Conservation (phyloP, 1,284 basidiomycete genomes). For the Cutaneotrichosporon mucoides region DNA sequence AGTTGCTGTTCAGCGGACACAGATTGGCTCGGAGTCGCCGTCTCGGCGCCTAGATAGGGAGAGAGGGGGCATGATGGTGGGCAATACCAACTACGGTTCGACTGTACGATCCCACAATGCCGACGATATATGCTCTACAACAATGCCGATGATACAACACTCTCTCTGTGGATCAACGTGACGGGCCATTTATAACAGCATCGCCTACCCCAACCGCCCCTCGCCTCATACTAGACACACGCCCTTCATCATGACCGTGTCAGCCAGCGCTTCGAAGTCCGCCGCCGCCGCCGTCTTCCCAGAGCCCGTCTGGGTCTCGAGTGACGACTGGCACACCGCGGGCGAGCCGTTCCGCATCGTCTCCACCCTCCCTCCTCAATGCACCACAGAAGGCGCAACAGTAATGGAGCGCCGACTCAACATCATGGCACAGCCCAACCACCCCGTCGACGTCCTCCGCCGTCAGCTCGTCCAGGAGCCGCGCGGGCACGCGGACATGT, state of each 20-base stretch:
- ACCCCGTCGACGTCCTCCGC: slow-evolving; percentile 22
- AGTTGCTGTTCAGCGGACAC: no score
- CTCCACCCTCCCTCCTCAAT: slow-evolving; percentile 7
- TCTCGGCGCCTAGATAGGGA: no score
- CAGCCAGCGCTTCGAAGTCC: not conserved
- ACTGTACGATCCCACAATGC: no score
- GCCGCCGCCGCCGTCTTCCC: not conserved
- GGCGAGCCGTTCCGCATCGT: slow-evolving; percentile 31
- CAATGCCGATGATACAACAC: no score
- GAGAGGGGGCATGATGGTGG: no score
- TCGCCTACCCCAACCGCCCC: no score
- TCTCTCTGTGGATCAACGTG: no score
- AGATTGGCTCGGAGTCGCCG: not conserved
- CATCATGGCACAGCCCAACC: slow-evolving; percentile 4
- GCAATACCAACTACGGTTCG: no score
- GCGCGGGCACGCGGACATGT: slow-evolving; percentile 54
- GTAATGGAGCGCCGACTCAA: slow-evolving; percentile 13
- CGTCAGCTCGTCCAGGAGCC: slow-evolving; percentile 42
- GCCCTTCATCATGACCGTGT: no score
- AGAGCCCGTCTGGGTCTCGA: slow-evolving; percentile 17
- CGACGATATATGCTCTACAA: no score
- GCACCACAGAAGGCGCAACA: not conserved
- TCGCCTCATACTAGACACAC: no score
- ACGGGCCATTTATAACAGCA: no score
- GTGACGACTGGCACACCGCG: slow-evolving; percentile 28